phyloP scores from a whole-genome alignment of 352 stramenopile species.

The Phytopythium litorale region DNA sequence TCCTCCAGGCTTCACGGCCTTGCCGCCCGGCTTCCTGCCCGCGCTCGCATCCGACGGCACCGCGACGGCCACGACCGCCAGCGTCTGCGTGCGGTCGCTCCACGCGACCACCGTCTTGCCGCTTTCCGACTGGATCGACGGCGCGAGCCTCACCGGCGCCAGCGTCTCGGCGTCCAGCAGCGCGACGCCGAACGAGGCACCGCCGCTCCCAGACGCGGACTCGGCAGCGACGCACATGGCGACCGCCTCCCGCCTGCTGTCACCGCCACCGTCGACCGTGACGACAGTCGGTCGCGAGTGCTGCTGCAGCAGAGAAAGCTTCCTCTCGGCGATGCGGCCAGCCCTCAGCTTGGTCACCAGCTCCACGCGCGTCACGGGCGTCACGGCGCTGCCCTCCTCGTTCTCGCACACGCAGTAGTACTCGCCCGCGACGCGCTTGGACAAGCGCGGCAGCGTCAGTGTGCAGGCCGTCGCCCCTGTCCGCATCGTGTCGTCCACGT shows the following conservation, averaged over 20 bases:
- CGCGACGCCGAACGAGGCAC: neutral
- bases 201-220: neutral
- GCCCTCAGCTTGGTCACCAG: constrained; percentile 21
- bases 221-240: neutral
- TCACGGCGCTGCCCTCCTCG: constrained; percentile 42
- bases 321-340: constrained; percentile 10
- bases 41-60: neutral
- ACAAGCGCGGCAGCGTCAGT: constrained; percentile 36
- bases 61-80: constrained; percentile 10
- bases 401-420: constrained; percentile 66
- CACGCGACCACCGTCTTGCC: constrained; percentile 10
- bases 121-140: constrained; percentile 10
- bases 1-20: neutral
- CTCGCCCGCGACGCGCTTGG: constrained; percentile 38
- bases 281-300: neutral
- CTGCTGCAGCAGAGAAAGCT: neutral
- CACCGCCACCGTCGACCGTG: neutral
- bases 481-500: constrained; percentile 7
- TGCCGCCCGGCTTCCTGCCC: neutral
- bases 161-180: constrained; percentile 6
- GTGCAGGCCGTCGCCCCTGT: constrained; percentile 24
- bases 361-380: constrained; percentile 27
- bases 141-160: constrained; percentile 11
- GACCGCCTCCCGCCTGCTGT: neutral
- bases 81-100: constrained; percentile 8